These are phyloP conservation scores for Saccharomyces hybrid DNA, from an alignment of 1,139 yeast genomes.

Conservation along the genomic window DNA sequence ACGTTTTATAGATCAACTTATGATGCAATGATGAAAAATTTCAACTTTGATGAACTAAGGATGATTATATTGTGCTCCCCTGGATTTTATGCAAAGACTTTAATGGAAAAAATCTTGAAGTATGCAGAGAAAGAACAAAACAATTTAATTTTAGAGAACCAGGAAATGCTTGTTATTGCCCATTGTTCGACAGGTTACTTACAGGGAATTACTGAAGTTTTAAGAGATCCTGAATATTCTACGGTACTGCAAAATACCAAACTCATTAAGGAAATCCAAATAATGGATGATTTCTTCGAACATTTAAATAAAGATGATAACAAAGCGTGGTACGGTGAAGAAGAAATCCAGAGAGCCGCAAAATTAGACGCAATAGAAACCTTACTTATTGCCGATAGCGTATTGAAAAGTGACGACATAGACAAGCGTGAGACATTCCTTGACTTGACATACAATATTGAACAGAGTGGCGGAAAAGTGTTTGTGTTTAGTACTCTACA, in stretches of 20 bases:
- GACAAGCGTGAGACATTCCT: slow-evolving; percentile 60
- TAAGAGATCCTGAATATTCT: slow-evolving; percentile 59
- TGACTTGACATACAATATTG: slow-evolving; percentile 58
- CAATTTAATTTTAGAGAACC: slow-evolving; percentile 48
- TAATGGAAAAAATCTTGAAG: slow-evolving; percentile 48
- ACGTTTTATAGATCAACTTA: slow-evolving; percentile 29
- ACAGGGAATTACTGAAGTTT: slow-evolving; percentile 80
- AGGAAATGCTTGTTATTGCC: slow-evolving; percentile 57
- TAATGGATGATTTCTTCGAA: slow-evolving; percentile 68
- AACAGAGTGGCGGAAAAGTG: slow-evolving; percentile 65
- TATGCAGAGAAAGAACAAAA: slow-evolving; percentile 47
- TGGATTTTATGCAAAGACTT: slow-evolving; percentile 65
- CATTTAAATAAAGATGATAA: slow-evolving; percentile 70
- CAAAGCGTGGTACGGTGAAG: slow-evolving; percentile 90
- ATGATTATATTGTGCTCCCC: slow-evolving; percentile 82
- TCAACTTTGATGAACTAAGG: slow-evolving; percentile 61
- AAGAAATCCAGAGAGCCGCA: slow-evolving; percentile 66
- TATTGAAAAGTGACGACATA: slow-evolving; percentile 72
- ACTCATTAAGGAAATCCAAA: slow-evolving; percentile 49
- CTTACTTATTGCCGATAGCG: slow-evolving; percentile 66
- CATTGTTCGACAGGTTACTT: slow-evolving; percentile 77
- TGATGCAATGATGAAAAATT: slow-evolving; percentile 54
- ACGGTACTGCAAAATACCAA: slow-evolving; percentile 68
- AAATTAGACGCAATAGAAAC: slow-evolving; percentile 68
- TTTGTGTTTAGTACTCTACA: slow-evolving; percentile 68